Conservation (phyloP, 106 monocot genomes). For the Platanthera guangdongensis region DNA sequence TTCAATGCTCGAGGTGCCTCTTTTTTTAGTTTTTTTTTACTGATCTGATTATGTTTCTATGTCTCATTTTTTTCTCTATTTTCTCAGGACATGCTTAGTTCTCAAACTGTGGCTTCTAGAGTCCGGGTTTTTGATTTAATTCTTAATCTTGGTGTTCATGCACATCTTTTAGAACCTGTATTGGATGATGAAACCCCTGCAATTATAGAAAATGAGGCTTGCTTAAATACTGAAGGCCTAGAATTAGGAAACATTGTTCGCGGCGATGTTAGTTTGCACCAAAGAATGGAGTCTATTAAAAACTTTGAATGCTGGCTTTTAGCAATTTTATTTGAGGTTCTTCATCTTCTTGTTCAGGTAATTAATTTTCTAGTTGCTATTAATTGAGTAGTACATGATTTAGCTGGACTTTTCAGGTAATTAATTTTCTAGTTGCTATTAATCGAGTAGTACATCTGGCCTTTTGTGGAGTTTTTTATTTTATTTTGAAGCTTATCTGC, state of each 20-base stretch:
- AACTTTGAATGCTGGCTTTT: slow-evolving; percentile 93
- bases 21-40: slow-evolving; percentile 7
- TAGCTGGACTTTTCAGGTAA: neutral
- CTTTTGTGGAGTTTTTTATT: neutral
- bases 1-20: slow-evolving; percentile 83
- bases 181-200: slow-evolving; percentile 43
- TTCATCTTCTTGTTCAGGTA: slow-evolving; percentile 90
- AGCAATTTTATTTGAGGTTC: slow-evolving; percentile 72
- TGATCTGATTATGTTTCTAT: neutral
- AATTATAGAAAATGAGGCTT: slow-evolving; percentile 47
- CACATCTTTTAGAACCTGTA: slow-evolving; percentile 89
- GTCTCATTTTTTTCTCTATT: slow-evolving; percentile 8
- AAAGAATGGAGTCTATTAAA: slow-evolving; percentile 50
- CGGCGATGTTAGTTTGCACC: slow-evolving; percentile 23
- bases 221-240: slow-evolving; percentile 24
- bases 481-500: neutral
- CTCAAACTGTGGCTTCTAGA: slow-evolving; percentile 52
- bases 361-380: slow-evolving; percentile 1
- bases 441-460: neutral
- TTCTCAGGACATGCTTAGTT: slow-evolving; percentile 82
- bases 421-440: too few relatives aligned
- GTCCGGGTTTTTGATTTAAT: slow-evolving; percentile 86
- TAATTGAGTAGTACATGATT: neutral
- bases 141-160: slow-evolving; percentile 89
- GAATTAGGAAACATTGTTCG: slow-evolving; percentile 12